Evolutionary conservation across 2,329 filamentous ascomycete genomes (phyloP).

Genomic region (Botryotinia convoluta): DNA sequence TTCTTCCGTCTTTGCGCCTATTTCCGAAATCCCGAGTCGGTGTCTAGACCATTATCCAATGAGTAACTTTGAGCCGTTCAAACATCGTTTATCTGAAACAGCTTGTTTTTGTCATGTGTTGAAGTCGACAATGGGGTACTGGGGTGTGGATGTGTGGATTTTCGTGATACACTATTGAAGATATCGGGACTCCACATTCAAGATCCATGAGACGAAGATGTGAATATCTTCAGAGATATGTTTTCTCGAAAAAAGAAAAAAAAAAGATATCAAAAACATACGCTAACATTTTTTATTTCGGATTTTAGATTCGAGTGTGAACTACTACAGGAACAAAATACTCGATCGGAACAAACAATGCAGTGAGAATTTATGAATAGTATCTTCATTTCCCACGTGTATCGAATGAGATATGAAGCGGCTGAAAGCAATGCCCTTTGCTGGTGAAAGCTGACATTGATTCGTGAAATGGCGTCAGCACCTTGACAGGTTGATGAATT

Average conservation of each 20-base stretch:
- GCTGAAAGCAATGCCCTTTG: background rate
- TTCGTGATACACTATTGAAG: background rate
- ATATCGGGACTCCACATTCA: background rate
- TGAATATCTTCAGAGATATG: background rate
- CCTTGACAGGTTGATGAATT: background rate
- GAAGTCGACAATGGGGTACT: background rate
- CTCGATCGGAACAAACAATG: background rate
- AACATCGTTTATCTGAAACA: constrained; percentile 2
- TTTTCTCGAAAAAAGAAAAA: background rate
- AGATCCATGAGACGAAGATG: background rate
- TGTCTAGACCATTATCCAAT: background rate
- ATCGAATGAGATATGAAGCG: constrained; percentile 6
- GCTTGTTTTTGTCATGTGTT: background rate
- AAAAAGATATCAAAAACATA: too few species aligned
- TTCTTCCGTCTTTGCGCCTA: background rate
- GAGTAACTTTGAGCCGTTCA: background rate
- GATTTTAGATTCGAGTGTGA: background rate
- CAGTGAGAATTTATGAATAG: constrained; percentile 1
- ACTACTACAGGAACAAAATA: background rate
- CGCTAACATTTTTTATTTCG: background rate
- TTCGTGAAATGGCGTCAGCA: background rate
- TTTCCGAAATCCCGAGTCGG: background rate
- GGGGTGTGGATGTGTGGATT: background rate
- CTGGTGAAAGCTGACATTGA: background rate
- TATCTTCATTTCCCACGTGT: background rate